Evolutionary conservation across 1,284 basidiomycete genomes (phyloP), one percentile per base, ranked within the genome.

Genomic region (Exsudoporus floridanus): DNA sequence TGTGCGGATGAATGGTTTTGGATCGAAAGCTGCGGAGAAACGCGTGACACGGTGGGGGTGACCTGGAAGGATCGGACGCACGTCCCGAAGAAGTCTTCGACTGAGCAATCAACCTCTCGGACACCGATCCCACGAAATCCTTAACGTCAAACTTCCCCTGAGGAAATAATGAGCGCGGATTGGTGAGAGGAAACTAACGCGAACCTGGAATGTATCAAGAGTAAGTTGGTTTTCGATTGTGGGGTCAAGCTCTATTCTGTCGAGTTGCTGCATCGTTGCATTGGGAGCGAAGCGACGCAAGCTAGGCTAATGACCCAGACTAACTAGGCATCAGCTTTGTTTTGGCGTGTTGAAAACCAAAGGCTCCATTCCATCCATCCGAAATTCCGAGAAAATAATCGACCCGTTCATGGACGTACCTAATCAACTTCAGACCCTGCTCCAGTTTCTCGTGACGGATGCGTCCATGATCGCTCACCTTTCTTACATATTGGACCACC

Each of bases 131-230:
- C 46, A 98, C 81, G 62, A 97, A 95, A 58, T 96, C 93, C 59
- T 92, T 91, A 47, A 92, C 86, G 66, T 94, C 89, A 72, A 97
- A 98, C 71, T 92, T 90, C 56, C 88, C 88, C 90, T 94, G 62
- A 31, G 41, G 50, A 31, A 37, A 44, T 18, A 9, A 39, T 60
- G 28, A 57, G 60, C 25, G 14, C 27, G 21, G 21, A 19, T 7
- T 16, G 9, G 14, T 38, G 36, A 19, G 19, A 43, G 21, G 25
- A 42, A 23, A 16, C 16, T 23, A 7, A 16, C 16, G 27, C 50
- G 25, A 42, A 84, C 86, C 76, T 86, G 84, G 66, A 92, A 92
- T 2, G 82, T 80, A 18, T 78, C 77, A 19, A 91, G 73, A 45
- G 80, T 77, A 10, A 91, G 77, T 36, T 87, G 84, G 25, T 81